Base-by-base conservation (phyloP, 1,284 basidiomycete genomes). In the Phlebopus sp. region DNA sequence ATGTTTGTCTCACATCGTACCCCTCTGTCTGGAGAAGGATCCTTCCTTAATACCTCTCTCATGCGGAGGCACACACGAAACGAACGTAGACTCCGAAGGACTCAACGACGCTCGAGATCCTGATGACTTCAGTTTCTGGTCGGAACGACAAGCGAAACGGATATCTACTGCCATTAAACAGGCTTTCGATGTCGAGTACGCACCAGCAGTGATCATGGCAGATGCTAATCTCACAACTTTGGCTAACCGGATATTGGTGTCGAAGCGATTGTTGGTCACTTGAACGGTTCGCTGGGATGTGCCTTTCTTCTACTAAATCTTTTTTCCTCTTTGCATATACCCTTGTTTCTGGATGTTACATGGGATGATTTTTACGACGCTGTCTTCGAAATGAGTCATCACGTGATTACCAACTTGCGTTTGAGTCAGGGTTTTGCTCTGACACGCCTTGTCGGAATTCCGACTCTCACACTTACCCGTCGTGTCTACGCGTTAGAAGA, bases 71-170 rank as follows among this genome's bases (percentile, higher is more conserved):
- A 54, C 59, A 9, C 52, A 48, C 15, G 63, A 70, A n/a, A 52
- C 50, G 30, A 55, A 13, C 19, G 31, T 7, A 29, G 53, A 45
- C 8, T 42, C 50, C 11, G 55, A 52, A 30, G 51, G 54, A 27
- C 56, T 68, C 15, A 60, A 61, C n/a, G 72, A 75, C 29, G 67
- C 70, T 36, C 77, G 75, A 40, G 90, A 96, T 62, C 81, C 82
- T 0, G 94, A 98, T 62, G 94, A 98, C 69, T 98, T 99, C 67
- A 81, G 82, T 37, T 92, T 99, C 71, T 97, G 94, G 92, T 86
- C 87, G 3, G 84, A 89, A 55, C 73, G 75, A 35, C 95, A 99
- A 67, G 96, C 95, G 21, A 84, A 84, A 66, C 81, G 90, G 39
- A 97, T 99, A 57, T 86, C 86, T 35, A 69, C 72, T 17, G 85